Base-by-base conservation (phyloP, 257 asterid genomes). In the Fraxinus quadrangulata region DNA sequence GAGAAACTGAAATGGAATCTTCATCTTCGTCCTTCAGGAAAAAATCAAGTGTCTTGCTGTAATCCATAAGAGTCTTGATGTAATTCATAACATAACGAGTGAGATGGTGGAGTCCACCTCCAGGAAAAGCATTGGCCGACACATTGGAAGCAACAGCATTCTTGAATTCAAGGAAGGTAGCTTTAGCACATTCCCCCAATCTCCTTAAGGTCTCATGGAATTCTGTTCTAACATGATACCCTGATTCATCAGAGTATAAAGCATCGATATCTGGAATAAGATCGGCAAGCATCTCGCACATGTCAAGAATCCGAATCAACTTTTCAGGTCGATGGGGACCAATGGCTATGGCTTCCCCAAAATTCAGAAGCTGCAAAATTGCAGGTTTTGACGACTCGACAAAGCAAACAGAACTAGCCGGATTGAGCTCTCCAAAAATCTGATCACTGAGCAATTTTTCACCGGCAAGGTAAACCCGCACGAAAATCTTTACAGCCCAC, bases 51-150 rank as follows among this genome's bases (percentile, higher is more conserved):
- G 92, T 85, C 42, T 79, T 86, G 72, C 84, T 77, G 84, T 94
- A 94, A 70, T 93, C 97, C 63, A 81, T 87, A 21, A 95, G 93
- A 16, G 87, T 49, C 70, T 66, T 91, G 77, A 89, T 80, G 96
- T 95, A 93, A 56, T 95, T 93, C 98, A 95, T 90, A 10, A 93
- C 99, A 26, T 95, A 93, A 72, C 87, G 82, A 1, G 97, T 91
- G 68, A 95, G 90, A 24, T 87, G 97, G 75, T 91, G 99, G 82
- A 91, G 91, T 21, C 93, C 98, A 13, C 98, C 98, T 0, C 99
- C 97, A 0, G 94, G 83, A 36, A 91, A 92, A 0, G 97, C 81
- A 37, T 79, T 90, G 34, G 83, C 74, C 1, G 99, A 91, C 28
- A 84, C 81, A 51, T 88, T 91, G 17, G 89, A 76, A 33, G 93